phyloP scores from a whole-genome alignment of 2,329 filamentous ascomycete species.

The Hypoxylon sp. region DNA sequence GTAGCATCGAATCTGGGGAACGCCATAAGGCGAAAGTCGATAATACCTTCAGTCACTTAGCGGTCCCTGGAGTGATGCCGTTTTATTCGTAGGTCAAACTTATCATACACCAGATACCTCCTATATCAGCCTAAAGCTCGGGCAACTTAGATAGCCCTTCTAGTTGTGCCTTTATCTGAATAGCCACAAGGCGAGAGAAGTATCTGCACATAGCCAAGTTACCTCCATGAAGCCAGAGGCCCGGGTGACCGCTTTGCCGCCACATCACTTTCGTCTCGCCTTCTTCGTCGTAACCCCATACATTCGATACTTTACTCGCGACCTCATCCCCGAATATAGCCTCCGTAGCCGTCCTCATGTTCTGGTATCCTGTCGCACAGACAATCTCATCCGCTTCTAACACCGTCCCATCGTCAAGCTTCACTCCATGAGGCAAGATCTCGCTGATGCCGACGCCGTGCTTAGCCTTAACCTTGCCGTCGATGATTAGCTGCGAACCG shows the following conservation, averaged over 20 bases:
- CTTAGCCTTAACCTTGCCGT: slow-evolving; percentile 70
- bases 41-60: background rate
- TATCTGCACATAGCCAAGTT: slow-evolving; percentile 74
- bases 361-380: slow-evolving; percentile 71
- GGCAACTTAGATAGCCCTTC: slow-evolving; percentile 47
- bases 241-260: slow-evolving; percentile 72
- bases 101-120: background rate
- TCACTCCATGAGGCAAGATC: slow-evolving; percentile 60
- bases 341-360: slow-evolving; percentile 76
- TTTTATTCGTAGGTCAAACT: background rate
- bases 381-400: slow-evolving; percentile 71
- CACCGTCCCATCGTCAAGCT: slow-evolving; percentile 64
- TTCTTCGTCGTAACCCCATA: slow-evolving; percentile 73
- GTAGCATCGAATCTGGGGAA: background rate
- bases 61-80: background rate
- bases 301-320: slow-evolving; percentile 69
- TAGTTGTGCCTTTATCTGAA: slow-evolving; percentile 66
- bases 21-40: background rate
- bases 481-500: slow-evolving; percentile 66
- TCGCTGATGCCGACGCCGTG: slow-evolving; percentile 64
- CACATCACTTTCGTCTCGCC: slow-evolving; percentile 71
- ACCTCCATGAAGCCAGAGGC: slow-evolving; percentile 77
- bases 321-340: slow-evolving; percentile 73
- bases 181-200: slow-evolving; percentile 68
- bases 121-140: slow-evolving; percentile 4